phyloP scores from a whole-genome alignment of 2,329 filamentous ascomycete genomes.

The Aspergillus proliferans region DNA sequence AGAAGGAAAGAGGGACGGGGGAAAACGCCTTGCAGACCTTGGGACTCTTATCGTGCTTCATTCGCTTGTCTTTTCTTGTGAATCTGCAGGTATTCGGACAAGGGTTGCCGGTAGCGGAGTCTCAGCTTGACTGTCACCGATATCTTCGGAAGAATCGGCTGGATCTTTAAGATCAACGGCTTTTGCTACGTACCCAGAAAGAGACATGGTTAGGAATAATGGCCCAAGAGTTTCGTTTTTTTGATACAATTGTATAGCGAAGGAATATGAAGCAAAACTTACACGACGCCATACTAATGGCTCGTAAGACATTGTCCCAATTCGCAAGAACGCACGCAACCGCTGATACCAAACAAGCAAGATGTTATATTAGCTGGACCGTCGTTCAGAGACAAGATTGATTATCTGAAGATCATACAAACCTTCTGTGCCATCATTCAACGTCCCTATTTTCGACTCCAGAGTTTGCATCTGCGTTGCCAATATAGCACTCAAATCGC shows the following conservation, averaged over 20 bases:
- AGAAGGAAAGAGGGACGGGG: too few relatives aligned
- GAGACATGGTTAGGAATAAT: conserved; percentile 1
- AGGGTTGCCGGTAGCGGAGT: conserved; percentile 34
- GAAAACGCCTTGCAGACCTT: not conserved
- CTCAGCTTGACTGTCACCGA: conserved; percentile 67
- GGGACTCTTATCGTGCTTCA: not conserved
- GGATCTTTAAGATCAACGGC: conserved; percentile 15
- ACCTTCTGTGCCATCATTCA: conserved; percentile 60
- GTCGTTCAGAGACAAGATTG: not conserved
- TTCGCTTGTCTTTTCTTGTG: conserved; percentile 11
- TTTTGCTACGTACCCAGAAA: conserved; percentile 18
- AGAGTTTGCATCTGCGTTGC: conserved; percentile 59
- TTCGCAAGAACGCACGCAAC: conserved; percentile 62
- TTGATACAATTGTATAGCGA: not conserved
- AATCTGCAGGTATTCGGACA: conserved; percentile 37
- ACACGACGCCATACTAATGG: conserved; percentile 61
- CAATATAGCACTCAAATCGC: conserved; percentile 55
- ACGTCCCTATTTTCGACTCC: conserved; percentile 54
- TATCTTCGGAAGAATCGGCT: conserved; percentile 7
- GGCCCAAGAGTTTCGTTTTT: too few relatives aligned
- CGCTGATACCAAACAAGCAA: conserved; percentile 34
- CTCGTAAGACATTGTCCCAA: conserved; percentile 60
- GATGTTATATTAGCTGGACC: not conserved
- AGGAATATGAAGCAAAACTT: conserved; percentile 25
- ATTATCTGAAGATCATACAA: conserved; percentile 1